Evolutionary conservation across 306 rosid genomes (phyloP).

Genomic region (Carpinus viminea): DNA sequence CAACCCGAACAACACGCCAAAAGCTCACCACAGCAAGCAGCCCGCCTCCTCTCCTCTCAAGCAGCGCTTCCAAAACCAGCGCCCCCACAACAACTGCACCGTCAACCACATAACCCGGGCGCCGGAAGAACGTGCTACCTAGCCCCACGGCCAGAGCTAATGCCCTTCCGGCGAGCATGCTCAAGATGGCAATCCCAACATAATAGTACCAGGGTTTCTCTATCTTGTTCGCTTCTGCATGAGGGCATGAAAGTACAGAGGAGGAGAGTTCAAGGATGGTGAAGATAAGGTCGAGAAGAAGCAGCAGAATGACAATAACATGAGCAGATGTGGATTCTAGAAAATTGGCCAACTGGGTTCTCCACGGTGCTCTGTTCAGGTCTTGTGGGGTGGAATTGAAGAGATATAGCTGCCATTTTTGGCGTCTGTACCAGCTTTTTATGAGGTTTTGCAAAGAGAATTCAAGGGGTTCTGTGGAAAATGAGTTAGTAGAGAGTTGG

Average conservation of each 20-base stretch:
- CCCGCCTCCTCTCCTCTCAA: conserved; percentile 66
- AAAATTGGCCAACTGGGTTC: conserved; percentile 44
- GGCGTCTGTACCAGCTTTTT: conserved; percentile 54
- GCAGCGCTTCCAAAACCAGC: conserved; percentile 49
- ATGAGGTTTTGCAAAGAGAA: conserved; percentile 45
- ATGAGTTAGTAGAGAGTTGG: conserved; percentile 25
- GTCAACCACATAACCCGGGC: conserved; percentile 54
- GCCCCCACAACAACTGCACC: conserved; percentile 56
- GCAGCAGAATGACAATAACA: conserved; percentile 38
- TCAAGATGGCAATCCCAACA: conserved; percentile 61
- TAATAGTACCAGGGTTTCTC: conserved; percentile 44
- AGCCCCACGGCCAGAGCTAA: conserved; percentile 45
- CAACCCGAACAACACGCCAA: conserved; percentile 75
- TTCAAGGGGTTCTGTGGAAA: conserved; percentile 39
- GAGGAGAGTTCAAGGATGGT: conserved; percentile 71
- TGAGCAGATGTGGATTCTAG: conserved; percentile 60
- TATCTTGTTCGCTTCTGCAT: conserved; percentile 11
- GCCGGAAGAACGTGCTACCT: conserved; percentile 47
- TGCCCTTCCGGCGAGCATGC: conserved; percentile 48
- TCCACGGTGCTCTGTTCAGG: conserved; percentile 49
- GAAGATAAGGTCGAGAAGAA: conserved; percentile 56
- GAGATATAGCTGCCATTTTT: conserved; percentile 39
- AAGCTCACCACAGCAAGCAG: conserved; percentile 62
- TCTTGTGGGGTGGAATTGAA: conserved; percentile 23
- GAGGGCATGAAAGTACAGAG: conserved; percentile 38